These are phyloP conservation scores for Diaporthe ampelina DNA, from an alignment of 2,329 filamentous ascomycete genomes.

Conservation along the genomic window DNA sequence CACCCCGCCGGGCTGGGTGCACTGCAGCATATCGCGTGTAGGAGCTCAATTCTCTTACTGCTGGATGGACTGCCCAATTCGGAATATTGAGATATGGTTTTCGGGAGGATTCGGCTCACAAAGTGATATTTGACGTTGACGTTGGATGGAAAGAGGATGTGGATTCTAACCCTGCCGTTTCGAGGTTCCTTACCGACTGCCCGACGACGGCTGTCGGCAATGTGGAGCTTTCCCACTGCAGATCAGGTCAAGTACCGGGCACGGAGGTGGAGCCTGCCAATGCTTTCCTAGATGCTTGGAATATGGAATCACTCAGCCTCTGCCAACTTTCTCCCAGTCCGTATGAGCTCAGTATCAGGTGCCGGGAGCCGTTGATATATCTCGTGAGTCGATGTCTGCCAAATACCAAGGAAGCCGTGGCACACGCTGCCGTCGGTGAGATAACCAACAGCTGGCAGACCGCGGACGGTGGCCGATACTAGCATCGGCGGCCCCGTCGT, in stretches of 20 bases:
- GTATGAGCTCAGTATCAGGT: background rate
- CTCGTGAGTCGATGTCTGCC: too few species aligned
- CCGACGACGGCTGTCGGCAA: constrained; percentile 9
- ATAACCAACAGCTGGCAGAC: background rate
- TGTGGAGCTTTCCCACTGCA: background rate
- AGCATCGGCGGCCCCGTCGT: background rate
- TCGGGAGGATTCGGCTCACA: background rate
- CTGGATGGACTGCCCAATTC: background rate
- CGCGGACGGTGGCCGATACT: background rate
- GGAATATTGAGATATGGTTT: rapidly evolving
- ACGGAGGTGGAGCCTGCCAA: background rate
- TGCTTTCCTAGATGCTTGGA: background rate
- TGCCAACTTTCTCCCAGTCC: background rate
- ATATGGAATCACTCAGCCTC: background rate
- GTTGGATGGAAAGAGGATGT: background rate
- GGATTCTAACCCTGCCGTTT: background rate
- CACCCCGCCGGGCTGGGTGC: background rate
- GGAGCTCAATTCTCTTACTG: too few species aligned
- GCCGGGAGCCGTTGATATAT: background rate
- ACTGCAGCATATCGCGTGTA: background rate
- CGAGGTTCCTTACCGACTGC: constrained; percentile 22
- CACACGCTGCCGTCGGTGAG: background rate
- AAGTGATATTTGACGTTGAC: background rate
- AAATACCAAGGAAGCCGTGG: background rate
- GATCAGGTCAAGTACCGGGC: constrained; percentile 24